Evolutionary conservation across 495 filamentous ascomycete genomes (phyloP).

Genomic region (Parathielavia hyrcaniae): DNA sequence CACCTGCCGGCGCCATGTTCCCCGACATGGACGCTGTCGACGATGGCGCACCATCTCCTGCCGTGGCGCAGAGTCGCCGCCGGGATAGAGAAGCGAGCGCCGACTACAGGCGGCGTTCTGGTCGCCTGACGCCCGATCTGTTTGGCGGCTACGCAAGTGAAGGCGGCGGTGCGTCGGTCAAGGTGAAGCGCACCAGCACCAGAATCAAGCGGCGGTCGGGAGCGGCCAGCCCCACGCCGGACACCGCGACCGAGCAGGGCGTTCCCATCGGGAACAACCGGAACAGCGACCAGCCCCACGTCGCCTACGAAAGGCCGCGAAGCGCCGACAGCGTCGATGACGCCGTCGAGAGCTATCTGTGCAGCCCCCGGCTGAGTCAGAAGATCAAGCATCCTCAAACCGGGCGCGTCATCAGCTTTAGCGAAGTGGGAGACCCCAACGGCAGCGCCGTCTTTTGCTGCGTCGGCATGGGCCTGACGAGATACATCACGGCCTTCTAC

Average conservation of each 20-base stretch:
- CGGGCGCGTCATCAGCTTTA: constrained; percentile 86
- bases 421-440: constrained; percentile 89
- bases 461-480: constrained; percentile 94
- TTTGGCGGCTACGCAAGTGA: constrained; percentile 37
- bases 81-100: constrained; percentile 39
- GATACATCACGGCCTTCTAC: constrained; percentile 95
- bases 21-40: constrained; percentile 35
- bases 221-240: constrained; percentile 36
- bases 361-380: constrained; percentile 76
- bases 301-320: constrained; percentile 55
- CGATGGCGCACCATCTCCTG: constrained; percentile 64
- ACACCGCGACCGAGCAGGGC: constrained; percentile 30
- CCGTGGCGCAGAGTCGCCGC: constrained; percentile 53
- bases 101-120: constrained; percentile 38
- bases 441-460: constrained; percentile 94
- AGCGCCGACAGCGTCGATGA: constrained; percentile 84
- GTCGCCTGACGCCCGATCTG: constrained; percentile 39
- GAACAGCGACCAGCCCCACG: constrained; percentile 29
- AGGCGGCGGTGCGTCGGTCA: constrained; percentile 34
- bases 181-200: constrained; percentile 43
- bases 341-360: constrained; percentile 78
- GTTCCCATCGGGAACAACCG: constrained; percentile 25
- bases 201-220: constrained; percentile 45
- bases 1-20: constrained; percentile 25
- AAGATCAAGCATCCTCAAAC: constrained; percentile 78